Evolutionary conservation across 1,139 yeast species (phyloP).

Genomic region (Geotrichum klebahnii): DNA sequence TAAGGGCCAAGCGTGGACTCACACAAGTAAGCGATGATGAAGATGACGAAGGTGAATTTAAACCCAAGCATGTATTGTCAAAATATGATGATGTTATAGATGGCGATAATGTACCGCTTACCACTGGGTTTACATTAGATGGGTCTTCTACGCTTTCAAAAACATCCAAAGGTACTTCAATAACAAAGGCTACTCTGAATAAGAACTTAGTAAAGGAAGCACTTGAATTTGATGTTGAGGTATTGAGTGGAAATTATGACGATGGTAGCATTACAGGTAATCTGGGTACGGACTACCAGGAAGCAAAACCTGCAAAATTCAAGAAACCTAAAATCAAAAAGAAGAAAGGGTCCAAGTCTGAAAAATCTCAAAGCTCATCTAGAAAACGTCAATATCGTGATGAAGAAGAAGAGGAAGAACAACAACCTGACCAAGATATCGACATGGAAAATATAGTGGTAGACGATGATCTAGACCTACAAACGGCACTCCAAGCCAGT

Average conservation of each 20-base stretch:
- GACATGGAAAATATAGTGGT: constrained; percentile 20
- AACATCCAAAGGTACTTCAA: background rate
- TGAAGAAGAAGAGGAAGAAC: constrained; percentile 23
- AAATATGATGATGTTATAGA: constrained; percentile 31
- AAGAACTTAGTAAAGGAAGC: constrained; percentile 13
- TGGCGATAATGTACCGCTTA: constrained; percentile 24
- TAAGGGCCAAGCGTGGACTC: constrained; percentile 34
- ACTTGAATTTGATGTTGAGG: constrained; percentile 26
- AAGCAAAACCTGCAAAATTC: constrained; percentile 45
- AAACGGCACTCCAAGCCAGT: constrained; percentile 41
- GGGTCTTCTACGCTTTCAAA: constrained; percentile 25
- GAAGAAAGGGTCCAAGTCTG: constrained; percentile 30
- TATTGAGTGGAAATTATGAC: constrained; percentile 14
- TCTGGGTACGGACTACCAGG: constrained; percentile 30
- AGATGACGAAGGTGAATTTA: constrained; percentile 26
- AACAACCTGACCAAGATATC: constrained; percentile 26
- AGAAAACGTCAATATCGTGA: constrained; percentile 28
- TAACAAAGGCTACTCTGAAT: background rate
- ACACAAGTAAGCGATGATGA: constrained; percentile 33
- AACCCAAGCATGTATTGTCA: constrained; percentile 25
- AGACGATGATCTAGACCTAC: constrained; percentile 51
- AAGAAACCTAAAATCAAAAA: constrained; percentile 43
- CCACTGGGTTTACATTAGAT: constrained; percentile 31
- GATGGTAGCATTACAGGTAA: constrained; percentile 17
- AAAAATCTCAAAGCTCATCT: constrained; percentile 15